Conservation (phyloP, 2,329 filamentous ascomycete species). For the Neonectria sp. region DNA sequence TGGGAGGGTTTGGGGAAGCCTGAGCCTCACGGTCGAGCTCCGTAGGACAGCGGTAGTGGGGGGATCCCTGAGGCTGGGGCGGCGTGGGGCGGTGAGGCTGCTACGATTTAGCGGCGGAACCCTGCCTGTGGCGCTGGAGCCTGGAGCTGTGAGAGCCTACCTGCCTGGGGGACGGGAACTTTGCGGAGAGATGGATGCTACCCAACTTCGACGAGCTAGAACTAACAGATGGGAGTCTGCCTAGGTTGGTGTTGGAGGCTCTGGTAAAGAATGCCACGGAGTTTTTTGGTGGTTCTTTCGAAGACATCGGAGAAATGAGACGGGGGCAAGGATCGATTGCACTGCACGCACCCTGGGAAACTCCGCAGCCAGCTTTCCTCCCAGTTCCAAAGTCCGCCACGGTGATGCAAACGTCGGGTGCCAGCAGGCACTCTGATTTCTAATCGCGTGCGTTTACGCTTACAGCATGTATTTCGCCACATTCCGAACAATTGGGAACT, state of each 20-base stretch:
- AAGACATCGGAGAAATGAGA: slow-evolving; percentile 1
- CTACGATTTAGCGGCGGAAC: slow-evolving; percentile 39
- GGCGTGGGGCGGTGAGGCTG: slow-evolving; percentile 47
- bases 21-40: slow-evolving; percentile 31
- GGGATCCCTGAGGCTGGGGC: slow-evolving; percentile 18
- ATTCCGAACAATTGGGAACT: not conserved
- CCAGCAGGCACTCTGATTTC: slow-evolving; percentile 20
- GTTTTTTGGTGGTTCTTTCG: not conserved
- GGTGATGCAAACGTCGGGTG: not conserved
- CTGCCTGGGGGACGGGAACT: not conserved
- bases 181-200: not conserved
- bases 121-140: slow-evolving; percentile 41
- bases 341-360: slow-evolving; percentile 13
- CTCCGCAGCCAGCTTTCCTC: slow-evolving; percentile 26
- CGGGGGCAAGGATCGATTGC: not conserved
- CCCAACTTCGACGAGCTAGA: not conserved
- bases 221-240: slow-evolving; percentile 2
- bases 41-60: slow-evolving; percentile 20
- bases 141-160: slow-evolving; percentile 17
- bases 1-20: slow-evolving; percentile 20
- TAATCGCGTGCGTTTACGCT: slow-evolving; percentile 1
- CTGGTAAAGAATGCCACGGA: not conserved
- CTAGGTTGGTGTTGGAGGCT: slow-evolving; percentile 2
- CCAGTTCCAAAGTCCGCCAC: slow-evolving; percentile 29
- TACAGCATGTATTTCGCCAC: not conserved